Base-by-base conservation (phyloP, 2,329 filamentous ascomycete genomes). In the Cyanodermella asteris region DNA sequence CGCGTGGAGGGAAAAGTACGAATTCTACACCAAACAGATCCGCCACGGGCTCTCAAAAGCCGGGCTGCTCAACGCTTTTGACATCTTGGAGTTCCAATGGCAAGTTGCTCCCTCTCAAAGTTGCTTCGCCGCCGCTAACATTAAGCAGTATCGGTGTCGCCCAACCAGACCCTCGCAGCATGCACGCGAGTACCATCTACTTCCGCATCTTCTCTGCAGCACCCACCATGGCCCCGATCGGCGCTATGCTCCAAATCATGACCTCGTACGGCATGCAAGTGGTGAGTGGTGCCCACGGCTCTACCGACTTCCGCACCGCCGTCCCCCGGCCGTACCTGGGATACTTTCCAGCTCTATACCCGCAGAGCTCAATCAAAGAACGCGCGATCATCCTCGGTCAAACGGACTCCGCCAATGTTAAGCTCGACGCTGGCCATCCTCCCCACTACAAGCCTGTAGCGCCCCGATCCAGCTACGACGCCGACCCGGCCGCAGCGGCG, bases 171-270 rank as follows among this genome's bases (percentile, higher is more conserved):
- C 41, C 52, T 4, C 29, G 34, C 22, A 43, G 42, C 28, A 53
- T 56, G 32, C 47, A 53, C 28, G 49, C 45, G 12, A 47, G 48
- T 6, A 56, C 52, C 5, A 46, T 44, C 9, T 43, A 46, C 14
- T 38, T 56, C 22, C 40, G 55, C 6, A 37, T 55, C 13, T 47
- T 58, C 26, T 46, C 49, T 0, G 54, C 68, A 34, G 56, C 60
- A 4, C 40, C 30, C 10, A 39, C 45, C 32, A 27, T 10, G 44
- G 34, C 24, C 52, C 52, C 31, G 33, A 49, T 3, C 40, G 45
- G 6, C 45, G 38, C 13, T 38, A 47, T 26, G 40, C 44, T 12
- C n/a, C n/a, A n/a, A n/a, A n/a, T 19, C 18, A 10, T 8, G 8
- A 8, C 8, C 8, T 19, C 18, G 11, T 8, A 19, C 18, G 8